phyloP scores from a whole-genome alignment of 2,329 filamentous ascomycete genomes.

The Aspergillus neoniger region DNA sequence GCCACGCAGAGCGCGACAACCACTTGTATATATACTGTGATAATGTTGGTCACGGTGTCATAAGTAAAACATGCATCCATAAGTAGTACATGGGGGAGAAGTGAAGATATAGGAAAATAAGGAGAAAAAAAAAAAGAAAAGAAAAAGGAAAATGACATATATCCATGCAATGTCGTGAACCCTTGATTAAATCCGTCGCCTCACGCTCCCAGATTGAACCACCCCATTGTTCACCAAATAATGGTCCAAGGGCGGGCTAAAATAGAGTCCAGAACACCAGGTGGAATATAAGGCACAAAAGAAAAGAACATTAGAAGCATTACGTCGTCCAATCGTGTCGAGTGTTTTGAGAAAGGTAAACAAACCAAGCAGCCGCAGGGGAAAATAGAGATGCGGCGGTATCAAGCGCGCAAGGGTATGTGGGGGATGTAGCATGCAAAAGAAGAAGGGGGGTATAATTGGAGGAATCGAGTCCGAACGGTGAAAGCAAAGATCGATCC shows the following conservation, averaged over 20 bases:
- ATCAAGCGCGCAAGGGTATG: conserved; percentile 8
- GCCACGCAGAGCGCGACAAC: not conserved
- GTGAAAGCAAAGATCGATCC: conserved; percentile 13
- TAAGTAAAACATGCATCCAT: conserved; percentile 17
- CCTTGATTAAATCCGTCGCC: conserved; percentile 15
- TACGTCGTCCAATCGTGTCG: conserved; percentile 35
- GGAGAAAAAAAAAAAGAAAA: conserved; percentile 8
- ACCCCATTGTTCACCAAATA: conserved; percentile 5
- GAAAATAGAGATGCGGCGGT: conserved; percentile 11
- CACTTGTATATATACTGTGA: conserved; percentile 11
- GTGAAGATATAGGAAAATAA: conserved; percentile 7
- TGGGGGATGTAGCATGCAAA: conserved; percentile 5
- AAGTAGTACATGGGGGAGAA: conserved; percentile 17
- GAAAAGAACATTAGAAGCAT: conserved; percentile 32
- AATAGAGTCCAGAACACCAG: conserved; percentile 14
- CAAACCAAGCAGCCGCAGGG: conserved; percentile 19
- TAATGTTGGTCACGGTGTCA: not conserved
- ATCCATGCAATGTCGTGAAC: conserved; percentile 23
- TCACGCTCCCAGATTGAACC: conserved; percentile 12
- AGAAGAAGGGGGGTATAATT: conserved; percentile 15
- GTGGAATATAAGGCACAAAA: conserved; percentile 12
- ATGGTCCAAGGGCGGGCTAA: conserved; percentile 10
- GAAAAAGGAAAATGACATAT: conserved; percentile 17
- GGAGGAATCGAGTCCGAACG: conserved; percentile 13
- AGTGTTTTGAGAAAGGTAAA: conserved; percentile 26